Evolutionary conservation across 2,329 filamentous ascomycete genomes (phyloP).

Genomic region (Xylaria sp.): DNA sequence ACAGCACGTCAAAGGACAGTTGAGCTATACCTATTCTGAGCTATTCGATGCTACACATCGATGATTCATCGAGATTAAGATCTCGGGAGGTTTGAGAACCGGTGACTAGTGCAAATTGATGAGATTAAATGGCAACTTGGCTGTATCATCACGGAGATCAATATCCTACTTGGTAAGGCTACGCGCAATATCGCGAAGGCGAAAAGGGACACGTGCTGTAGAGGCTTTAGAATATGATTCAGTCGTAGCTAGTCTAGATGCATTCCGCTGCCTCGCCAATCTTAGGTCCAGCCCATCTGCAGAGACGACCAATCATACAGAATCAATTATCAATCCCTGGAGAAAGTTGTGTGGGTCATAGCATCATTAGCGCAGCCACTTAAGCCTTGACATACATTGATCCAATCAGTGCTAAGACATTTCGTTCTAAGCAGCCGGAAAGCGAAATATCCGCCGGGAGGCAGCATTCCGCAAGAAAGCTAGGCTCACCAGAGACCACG

Average conservation of each 20-base stretch:
- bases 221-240: background rate
- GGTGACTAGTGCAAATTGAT: conserved; percentile 14
- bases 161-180: background rate
- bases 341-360: background rate
- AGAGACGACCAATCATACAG: conserved; percentile 15
- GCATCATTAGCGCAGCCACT: conserved; percentile 18
- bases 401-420: conserved; percentile 8
- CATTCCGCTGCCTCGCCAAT: conserved; percentile 6
- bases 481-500: conserved; percentile 3
- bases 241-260: background rate
- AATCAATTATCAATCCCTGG: conserved; percentile 15
- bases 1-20: background rate
- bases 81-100: conserved; percentile 23
- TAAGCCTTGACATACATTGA: background rate
- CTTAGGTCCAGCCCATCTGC: background rate
- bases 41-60: background rate
- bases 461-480: conserved; percentile 4
- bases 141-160: background rate
- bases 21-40: conserved; percentile 1
- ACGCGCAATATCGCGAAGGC: background rate
- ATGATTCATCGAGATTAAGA: background rate
- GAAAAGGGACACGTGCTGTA: background rate
- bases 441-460: conserved; percentile 14
- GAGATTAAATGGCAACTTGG: conserved; percentile 3
- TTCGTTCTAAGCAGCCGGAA: conserved; percentile 24